These are phyloP conservation scores for Aspergillus avenaceus DNA, from an alignment of 495 filamentous ascomycete species.

Conservation along the genomic window DNA sequence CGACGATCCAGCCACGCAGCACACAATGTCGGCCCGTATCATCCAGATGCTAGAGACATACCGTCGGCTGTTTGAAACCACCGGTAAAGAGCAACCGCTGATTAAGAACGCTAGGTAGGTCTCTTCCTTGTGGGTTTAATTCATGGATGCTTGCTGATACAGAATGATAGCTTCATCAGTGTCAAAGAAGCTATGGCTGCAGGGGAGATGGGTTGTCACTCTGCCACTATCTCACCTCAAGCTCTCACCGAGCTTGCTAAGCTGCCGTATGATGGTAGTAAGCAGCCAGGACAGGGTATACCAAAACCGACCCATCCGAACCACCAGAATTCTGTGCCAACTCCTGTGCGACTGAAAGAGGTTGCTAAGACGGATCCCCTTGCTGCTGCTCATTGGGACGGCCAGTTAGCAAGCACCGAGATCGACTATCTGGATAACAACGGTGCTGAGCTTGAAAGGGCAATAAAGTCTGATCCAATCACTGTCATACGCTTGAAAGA, in stretches of 20 bases:
- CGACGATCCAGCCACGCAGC: conserved; percentile 31
- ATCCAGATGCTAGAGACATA: conserved; percentile 35
- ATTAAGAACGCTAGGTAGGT: conserved; percentile 37
- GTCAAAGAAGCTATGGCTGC: conserved; percentile 18
- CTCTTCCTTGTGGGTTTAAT: conserved; percentile 4
- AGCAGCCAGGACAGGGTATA: conserved; percentile 18
- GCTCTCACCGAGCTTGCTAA: conserved; percentile 18
- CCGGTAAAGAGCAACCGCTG: conserved; percentile 36
- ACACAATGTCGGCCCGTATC: conserved; percentile 33
- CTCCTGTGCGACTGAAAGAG: conserved; percentile 12
- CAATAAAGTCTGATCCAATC: conserved; percentile 18
- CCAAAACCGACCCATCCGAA: conserved; percentile 17
- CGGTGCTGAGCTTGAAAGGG: conserved; percentile 18
- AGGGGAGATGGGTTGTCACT: conserved; percentile 18
- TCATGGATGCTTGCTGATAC: too few relatives aligned
- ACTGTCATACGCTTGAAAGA: conserved; percentile 16
- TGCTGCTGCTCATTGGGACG: conserved; percentile 17
- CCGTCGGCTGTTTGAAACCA: conserved; percentile 34
- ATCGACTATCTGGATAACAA: conserved; percentile 23
- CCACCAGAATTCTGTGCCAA: conserved; percentile 14
- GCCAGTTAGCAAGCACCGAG: conserved; percentile 17
- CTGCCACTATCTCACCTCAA: conserved; percentile 16
- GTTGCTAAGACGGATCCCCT: conserved; percentile 17
- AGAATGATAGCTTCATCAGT: conserved; percentile 4
- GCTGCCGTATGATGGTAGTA: conserved; percentile 16